phyloP scores from a whole-genome alignment of 805 yeast genomes.

The Wickerhamiella shivajii region DNA sequence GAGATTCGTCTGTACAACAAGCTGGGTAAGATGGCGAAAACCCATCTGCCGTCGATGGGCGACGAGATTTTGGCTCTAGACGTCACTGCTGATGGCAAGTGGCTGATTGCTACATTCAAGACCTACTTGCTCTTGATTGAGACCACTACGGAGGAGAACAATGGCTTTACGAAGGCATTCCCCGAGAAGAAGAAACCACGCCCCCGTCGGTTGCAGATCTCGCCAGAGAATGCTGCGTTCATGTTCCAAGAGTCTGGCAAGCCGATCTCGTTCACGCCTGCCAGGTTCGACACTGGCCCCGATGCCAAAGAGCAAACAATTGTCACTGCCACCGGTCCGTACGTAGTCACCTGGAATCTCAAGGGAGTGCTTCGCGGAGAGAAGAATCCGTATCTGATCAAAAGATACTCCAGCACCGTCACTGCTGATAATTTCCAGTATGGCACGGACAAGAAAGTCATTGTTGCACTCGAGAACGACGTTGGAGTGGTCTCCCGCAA shows the following conservation, averaged over 20 bases:
- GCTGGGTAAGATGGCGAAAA: constrained; percentile 63
- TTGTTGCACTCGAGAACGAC: constrained; percentile 62
- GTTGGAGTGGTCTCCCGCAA: constrained; percentile 53
- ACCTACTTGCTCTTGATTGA: constrained; percentile 60
- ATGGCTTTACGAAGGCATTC: constrained; percentile 54
- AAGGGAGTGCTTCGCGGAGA: constrained; percentile 41
- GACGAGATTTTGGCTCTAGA: constrained; percentile 56
- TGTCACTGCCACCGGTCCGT: constrained; percentile 69
- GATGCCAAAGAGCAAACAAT: constrained; percentile 52
- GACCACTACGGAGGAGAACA: constrained; percentile 45
- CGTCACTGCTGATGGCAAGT: constrained; percentile 64
- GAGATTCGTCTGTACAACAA: constrained; percentile 50
- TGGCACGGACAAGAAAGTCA: constrained; percentile 55
- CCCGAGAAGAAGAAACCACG: constrained; percentile 43
- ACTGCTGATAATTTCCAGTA: constrained; percentile 68
- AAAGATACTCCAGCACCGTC: constrained; percentile 43
- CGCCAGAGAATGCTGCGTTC: constrained; percentile 57
- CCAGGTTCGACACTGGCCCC: constrained; percentile 63
- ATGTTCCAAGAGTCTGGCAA: constrained; percentile 37
- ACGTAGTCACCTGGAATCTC: constrained; percentile 68
- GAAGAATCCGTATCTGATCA: constrained; percentile 45
- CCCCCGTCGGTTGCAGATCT: constrained; percentile 50
- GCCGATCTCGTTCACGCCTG: constrained; percentile 49
- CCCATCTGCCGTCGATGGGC: constrained; percentile 70
- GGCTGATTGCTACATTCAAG: constrained; percentile 68